Conservation (phyloP, 176 grass and related monocot genomes). For the Carex cristatella region DNA sequence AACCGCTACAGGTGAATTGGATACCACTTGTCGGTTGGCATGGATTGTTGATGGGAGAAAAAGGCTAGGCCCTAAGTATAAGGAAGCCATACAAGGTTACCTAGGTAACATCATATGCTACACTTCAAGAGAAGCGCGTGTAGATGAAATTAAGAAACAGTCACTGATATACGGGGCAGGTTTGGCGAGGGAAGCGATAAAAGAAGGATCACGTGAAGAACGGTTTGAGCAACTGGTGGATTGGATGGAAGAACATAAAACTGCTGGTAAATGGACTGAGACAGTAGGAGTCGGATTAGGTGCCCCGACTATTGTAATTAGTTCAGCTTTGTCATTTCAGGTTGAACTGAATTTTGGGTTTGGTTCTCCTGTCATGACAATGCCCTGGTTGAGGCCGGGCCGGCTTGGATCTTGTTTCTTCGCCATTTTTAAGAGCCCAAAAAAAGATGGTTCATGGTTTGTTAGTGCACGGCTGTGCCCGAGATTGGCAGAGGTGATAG, state of each 20-base stretch:
- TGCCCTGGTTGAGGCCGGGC: conserved; percentile 43
- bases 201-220: conserved; percentile 37
- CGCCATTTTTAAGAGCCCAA: conserved; percentile 29
- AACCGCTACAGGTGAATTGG: conserved; percentile 14
- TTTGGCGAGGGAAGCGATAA: conserved; percentile 29
- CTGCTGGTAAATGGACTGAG: conserved; percentile 57
- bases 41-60: conserved; percentile 62
- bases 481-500: conserved; percentile 39
- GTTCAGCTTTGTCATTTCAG: conserved; percentile 35
- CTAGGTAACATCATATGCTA: conserved; percentile 65
- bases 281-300: conserved; percentile 47
- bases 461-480: conserved; percentile 51
- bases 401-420: conserved; percentile 37
- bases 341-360: conserved; percentile 58
- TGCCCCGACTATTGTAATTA: conserved; percentile 39
- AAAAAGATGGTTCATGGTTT: conserved; percentile 55
- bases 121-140: conserved; percentile 32
- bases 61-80: conserved; percentile 28
- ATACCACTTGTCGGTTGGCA: conserved; percentile 48
- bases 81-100: not conserved
- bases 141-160: conserved; percentile 1
- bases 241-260: conserved; percentile 65
- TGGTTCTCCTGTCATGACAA: conserved; percentile 31
- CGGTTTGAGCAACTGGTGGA: conserved; percentile 64
- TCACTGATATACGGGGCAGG: conserved; percentile 32